A percentile compares a stretch with the other conserved stretches of the same genome.
Conservation (phyloP, 2,329 filamentous ascomycete species). For the Raffaelea ambrosiae region DNA sequence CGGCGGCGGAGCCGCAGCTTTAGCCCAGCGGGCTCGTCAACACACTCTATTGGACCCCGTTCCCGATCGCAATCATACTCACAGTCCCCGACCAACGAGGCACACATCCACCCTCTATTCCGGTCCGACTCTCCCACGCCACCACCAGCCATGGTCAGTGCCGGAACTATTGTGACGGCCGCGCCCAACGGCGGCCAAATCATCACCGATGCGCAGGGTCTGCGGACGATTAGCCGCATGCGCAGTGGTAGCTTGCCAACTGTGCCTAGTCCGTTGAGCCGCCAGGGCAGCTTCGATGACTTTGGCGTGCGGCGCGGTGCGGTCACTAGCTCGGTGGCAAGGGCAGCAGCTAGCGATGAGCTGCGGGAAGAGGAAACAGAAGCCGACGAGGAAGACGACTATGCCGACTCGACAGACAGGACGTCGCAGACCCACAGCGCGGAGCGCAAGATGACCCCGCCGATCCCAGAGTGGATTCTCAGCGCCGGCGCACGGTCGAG, state of each 20-base stretch:
- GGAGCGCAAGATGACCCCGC: constrained; percentile 46
- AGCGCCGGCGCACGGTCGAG: constrained; percentile 42
- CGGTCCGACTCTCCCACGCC: constrained; percentile 62
- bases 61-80: constrained; percentile 16
- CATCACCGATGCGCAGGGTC: constrained; percentile 44
- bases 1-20: constrained; percentile 41
- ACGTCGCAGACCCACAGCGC: constrained; percentile 14
- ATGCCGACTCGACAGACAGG: constrained; percentile 7
- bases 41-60: constrained; percentile 14
- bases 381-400: constrained; percentile 16
- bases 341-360: constrained; percentile 12
- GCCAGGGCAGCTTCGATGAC: constrained; percentile 41
- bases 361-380: constrained; percentile 17
- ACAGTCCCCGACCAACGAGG: constrained; percentile 38
- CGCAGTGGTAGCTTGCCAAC: constrained; percentile 46
- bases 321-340: neutral
- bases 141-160: constrained; percentile 51
- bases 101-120: constrained; percentile 72
- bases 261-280: constrained; percentile 39
- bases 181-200: constrained; percentile 60
- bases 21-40: constrained; percentile 30
- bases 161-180: constrained; percentile 62
- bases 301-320: constrained; percentile 19
- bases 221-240: constrained; percentile 42
- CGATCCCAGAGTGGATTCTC: constrained; percentile 54